Conservation (phyloP, 192 early-diverging fungal genomes). For the Powellomyces hirtus region DNA sequence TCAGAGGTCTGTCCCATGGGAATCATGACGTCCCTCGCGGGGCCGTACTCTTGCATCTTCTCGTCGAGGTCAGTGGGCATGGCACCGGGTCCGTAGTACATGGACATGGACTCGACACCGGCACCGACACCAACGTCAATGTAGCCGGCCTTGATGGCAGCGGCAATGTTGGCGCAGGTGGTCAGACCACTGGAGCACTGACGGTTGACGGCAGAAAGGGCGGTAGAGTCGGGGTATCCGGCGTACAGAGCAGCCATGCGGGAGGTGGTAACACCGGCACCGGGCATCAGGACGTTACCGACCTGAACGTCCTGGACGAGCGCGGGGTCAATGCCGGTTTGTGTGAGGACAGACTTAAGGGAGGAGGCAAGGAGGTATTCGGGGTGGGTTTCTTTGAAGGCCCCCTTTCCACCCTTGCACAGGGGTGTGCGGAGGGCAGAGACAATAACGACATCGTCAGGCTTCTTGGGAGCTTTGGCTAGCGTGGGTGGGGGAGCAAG, state of each 20-base stretch:
- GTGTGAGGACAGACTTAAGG: constrained; percentile 71
- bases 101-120: constrained; percentile 92
- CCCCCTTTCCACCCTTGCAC: constrained; percentile 86
- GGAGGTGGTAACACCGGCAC: constrained; percentile 84
- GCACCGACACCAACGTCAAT: constrained; percentile 88
- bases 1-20: constrained; percentile 88
- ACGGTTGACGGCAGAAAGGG: constrained; percentile 84
- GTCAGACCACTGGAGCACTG: constrained; percentile 94
- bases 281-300: constrained; percentile 88
- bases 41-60: constrained; percentile 68
- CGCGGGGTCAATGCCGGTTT: constrained; percentile 79
- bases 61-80: constrained; percentile 72
- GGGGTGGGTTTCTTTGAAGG: constrained; percentile 84
- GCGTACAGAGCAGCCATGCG: constrained; percentile 91
- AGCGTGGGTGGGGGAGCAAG: neutral
- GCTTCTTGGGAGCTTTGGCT: constrained; percentile 60
- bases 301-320: constrained; percentile 92
- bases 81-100: constrained; percentile 77
- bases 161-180: constrained; percentile 81
- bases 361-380: constrained; percentile 71
- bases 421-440: constrained; percentile 85
- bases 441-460: constrained; percentile 93
- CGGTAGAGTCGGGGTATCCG: constrained; percentile 79
- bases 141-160: constrained; percentile 82
- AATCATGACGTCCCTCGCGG: constrained; percentile 74